These are phyloP conservation scores for Anthracocystis setariae DNA, from an alignment of 1,284 basidiomycete genomes.

Conservation along the genomic window DNA sequence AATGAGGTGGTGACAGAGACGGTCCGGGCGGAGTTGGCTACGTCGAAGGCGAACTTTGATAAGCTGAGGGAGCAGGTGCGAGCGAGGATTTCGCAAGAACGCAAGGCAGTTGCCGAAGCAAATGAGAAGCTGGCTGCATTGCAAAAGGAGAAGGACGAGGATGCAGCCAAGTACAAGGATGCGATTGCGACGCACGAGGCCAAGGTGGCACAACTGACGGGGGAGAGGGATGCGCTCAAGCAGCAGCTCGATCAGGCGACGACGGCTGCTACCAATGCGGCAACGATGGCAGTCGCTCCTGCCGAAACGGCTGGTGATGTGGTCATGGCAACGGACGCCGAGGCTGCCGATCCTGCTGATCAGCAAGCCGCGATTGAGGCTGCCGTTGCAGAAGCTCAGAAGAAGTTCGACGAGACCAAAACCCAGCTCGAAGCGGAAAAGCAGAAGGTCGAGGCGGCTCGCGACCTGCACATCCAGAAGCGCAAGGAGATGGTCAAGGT, in stretches of 20 bases:
- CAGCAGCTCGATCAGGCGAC: slow-evolving; percentile 56
- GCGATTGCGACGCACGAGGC: slow-evolving; percentile 39
- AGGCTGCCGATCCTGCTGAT: slow-evolving; percentile 3
- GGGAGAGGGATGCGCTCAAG: slow-evolving; percentile 65
- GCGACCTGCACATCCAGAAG: slow-evolving; percentile 52
- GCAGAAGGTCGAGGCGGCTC: slow-evolving; percentile 10
- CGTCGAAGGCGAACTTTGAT: slow-evolving; percentile 55
- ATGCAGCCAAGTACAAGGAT: slow-evolving; percentile 35
- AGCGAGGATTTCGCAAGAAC: slow-evolving; percentile 52
- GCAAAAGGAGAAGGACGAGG: slow-evolving; percentile 67
- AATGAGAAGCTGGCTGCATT: slow-evolving; percentile 68
- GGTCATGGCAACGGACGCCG: slow-evolving; percentile 34
- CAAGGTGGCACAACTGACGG: slow-evolving; percentile 28
- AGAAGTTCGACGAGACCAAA: slow-evolving; percentile 54
- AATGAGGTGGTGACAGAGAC: slow-evolving; percentile 26
- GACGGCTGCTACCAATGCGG: slow-evolving; percentile 22
- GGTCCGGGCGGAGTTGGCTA: slow-evolving; percentile 40
- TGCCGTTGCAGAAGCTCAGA: slow-evolving; percentile 52
- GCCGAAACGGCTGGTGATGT: slow-evolving; percentile 25
- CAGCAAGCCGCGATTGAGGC: slow-evolving; percentile 32
- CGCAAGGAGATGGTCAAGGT: slow-evolving; percentile 46
- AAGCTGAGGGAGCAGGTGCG: slow-evolving; percentile 60
- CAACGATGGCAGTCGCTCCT: slow-evolving; percentile 18
- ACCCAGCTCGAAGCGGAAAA: slow-evolving; percentile 46
- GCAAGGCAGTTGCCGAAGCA: slow-evolving; percentile 59